phyloP scores from a whole-genome alignment of 495 filamentous ascomycete species.

The Xylaria bambusicola region DNA sequence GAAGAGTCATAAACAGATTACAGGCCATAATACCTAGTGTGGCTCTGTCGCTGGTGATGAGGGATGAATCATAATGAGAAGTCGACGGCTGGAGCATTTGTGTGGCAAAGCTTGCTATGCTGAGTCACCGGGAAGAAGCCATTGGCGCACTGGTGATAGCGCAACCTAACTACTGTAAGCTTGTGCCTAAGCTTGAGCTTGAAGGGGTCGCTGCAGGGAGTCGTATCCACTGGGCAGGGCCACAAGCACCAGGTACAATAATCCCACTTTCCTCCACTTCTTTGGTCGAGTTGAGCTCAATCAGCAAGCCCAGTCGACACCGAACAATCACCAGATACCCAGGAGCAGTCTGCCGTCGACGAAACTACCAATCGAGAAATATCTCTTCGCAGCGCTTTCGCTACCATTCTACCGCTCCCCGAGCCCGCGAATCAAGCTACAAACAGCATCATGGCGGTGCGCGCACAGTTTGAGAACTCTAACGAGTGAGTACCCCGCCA shows the following conservation, averaged over 20 bases:
- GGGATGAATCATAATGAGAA: slow-evolving; percentile 31
- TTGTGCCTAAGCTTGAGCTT: no score
- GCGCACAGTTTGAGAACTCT: slow-evolving; percentile 94
- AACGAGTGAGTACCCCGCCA: slow-evolving; percentile 75
- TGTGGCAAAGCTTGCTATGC: slow-evolving; percentile 26
- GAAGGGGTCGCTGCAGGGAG: no score
- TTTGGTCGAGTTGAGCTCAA: slow-evolving; percentile 5
- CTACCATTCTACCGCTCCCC: slow-evolving; percentile 20
- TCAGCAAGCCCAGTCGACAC: background rate
- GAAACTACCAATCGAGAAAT: no score
- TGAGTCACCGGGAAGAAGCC: slow-evolving; percentile 10
- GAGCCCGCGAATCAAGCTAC: slow-evolving; percentile 8
- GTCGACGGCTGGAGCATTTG: background rate
- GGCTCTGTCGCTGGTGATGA: background rate
- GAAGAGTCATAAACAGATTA: no score
- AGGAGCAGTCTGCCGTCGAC: no score
- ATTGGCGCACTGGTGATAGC: no score
- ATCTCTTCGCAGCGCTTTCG: slow-evolving; percentile 14
- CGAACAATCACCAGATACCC: background rate
- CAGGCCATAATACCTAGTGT: no score
- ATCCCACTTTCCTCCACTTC: slow-evolving; percentile 17
- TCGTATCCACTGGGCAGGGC: background rate
- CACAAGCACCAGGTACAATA: background rate
- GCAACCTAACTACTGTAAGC: background rate
- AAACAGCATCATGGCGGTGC: slow-evolving; percentile 66